These are phyloP conservation scores for Melaleuca alternifolia DNA, from an alignment of 345 rosid species.

Conservation along the genomic window DNA sequence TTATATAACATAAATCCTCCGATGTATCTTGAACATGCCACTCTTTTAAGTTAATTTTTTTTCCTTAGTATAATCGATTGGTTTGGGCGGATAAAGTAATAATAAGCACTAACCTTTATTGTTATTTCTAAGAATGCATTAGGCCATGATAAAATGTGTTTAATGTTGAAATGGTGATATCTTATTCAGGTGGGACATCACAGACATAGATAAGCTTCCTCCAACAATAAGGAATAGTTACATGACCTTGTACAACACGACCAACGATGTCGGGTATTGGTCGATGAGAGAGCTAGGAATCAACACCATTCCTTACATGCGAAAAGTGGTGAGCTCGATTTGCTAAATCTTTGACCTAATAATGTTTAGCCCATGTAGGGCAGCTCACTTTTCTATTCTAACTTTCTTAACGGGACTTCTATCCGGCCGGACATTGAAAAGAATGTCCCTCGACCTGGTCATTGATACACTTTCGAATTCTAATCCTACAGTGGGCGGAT, in stretches of 20 bases:
- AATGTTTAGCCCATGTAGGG: background rate
- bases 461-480: background rate
- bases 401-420: background rate
- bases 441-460: background rate
- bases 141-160: background rate
- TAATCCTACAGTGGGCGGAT: background rate
- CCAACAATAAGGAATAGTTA: background rate
- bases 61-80: background rate
- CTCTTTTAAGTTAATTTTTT: background rate
- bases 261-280: slow-evolving; percentile 4
- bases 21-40: background rate
- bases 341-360: background rate
- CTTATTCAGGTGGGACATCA: slow-evolving; percentile 2
- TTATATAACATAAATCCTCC: background rate
- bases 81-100: background rate
- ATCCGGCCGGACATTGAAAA: background rate
- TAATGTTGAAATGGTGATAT: background rate
- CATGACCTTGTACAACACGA: slow-evolving; percentile 4
- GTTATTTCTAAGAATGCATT: background rate
- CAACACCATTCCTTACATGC: slow-evolving; percentile 2
- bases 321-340: background rate
- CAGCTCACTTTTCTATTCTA: background rate
- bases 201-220: slow-evolving; percentile 7
- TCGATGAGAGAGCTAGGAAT: slow-evolving; percentile 1
- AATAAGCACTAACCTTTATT: background rate